These are phyloP conservation scores for Typha latifolia DNA, from an alignment of 176 grass and related monocot genomes.

Conservation along the genomic window DNA sequence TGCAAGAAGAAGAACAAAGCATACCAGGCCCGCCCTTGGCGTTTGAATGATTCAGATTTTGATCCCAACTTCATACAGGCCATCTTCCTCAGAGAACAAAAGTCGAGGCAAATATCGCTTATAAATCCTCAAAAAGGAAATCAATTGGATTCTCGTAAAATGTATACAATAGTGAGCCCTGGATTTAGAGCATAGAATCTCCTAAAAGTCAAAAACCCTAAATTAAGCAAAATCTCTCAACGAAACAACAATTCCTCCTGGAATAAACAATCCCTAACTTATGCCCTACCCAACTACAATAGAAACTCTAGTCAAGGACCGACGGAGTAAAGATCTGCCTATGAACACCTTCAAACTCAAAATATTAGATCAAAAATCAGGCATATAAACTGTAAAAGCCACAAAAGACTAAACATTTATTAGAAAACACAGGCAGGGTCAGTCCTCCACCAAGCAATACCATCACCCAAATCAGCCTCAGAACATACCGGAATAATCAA, in stretches of 20 bases:
- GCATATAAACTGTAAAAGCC: constrained; percentile 41
- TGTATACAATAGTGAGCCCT: background rate
- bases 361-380: constrained; percentile 33
- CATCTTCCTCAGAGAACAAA: constrained; percentile 25
- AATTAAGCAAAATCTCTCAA: too few relatives aligned
- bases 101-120: background rate
- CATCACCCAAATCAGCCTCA: too few relatives aligned
- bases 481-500: too few relatives aligned
- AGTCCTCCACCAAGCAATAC: too few relatives aligned
- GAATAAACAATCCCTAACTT: too few relatives aligned
- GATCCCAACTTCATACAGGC: constrained; percentile 65
- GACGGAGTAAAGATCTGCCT: too few relatives aligned
- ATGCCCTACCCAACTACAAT: too few relatives aligned
- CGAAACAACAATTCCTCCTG: too few relatives aligned
- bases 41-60: constrained; percentile 56
- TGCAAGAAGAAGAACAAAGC: constrained; percentile 18
- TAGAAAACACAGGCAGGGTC: too few relatives aligned
- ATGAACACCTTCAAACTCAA: background rate
- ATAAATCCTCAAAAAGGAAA: background rate
- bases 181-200: background rate
- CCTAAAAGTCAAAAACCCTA: too few relatives aligned
- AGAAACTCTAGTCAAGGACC: too few relatives aligned
- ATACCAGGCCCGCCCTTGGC: constrained; percentile 64
- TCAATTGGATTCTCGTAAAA: background rate
- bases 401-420: constrained; percentile 49